phyloP scores from a whole-genome alignment of 1,284 basidiomycete genomes.

The Polyporus tsugae region DNA sequence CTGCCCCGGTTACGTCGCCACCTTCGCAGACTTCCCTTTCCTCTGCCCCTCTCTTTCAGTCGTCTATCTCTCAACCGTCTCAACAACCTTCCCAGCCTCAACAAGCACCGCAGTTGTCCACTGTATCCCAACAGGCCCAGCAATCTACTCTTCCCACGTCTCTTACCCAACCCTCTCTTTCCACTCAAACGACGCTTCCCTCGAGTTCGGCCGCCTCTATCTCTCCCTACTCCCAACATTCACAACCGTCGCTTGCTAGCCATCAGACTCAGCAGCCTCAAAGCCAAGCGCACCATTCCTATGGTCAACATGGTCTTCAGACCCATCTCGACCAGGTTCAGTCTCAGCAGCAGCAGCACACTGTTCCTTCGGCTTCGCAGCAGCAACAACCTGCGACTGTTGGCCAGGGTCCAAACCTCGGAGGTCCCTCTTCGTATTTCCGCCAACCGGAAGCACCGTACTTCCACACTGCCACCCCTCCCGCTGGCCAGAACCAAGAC shows the following conservation, averaged over 20 bases:
- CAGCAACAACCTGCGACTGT: constrained; percentile 40
- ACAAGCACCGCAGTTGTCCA: constrained; percentile 40
- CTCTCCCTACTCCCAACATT: constrained; percentile 50
- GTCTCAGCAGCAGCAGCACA: constrained; percentile 42
- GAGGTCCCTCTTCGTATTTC: constrained; percentile 60
- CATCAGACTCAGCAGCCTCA: constrained; percentile 51
- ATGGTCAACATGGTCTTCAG: constrained; percentile 67
- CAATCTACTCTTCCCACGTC: constrained; percentile 50
- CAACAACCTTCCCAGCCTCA: constrained; percentile 40
- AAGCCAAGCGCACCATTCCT: constrained; percentile 56
- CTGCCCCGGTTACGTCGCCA: constrained; percentile 38
- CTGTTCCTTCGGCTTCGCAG: constrained; percentile 43
- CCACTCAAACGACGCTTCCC: constrained; percentile 39
- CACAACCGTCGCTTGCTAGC: constrained; percentile 44
- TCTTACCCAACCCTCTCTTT: constrained; percentile 49
- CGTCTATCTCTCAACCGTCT: constrained; percentile 54
- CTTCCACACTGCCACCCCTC: constrained; percentile 79
- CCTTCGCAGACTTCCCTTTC: constrained; percentile 43
- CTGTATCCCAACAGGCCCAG: constrained; percentile 45
- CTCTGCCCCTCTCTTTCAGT: constrained; percentile 50
- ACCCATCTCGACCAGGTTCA: constrained; percentile 69
- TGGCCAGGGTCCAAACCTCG: constrained; percentile 50
- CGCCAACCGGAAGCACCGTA: constrained; percentile 73
- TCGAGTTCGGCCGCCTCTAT: constrained; percentile 44
- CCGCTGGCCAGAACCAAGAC: constrained; percentile 70